Evolutionary conservation across 441 rosid species (phyloP).

Genomic region (Mallotus japonicus): DNA sequence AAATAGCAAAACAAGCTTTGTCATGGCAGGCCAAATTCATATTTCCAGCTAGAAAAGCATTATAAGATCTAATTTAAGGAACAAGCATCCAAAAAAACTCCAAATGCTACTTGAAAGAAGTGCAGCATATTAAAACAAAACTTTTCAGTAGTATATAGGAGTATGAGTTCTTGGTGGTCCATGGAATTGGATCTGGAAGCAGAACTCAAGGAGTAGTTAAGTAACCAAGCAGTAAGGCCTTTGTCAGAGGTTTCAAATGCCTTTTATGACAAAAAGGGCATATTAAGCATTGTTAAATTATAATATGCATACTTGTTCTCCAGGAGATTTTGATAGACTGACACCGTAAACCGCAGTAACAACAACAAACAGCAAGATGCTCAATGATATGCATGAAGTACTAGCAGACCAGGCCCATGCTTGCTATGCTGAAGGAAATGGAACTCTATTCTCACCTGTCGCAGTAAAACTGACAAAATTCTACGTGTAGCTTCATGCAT

Average conservation of each 20-base stretch:
- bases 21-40: neutral
- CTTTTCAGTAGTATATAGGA: no score
- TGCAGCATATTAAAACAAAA: neutral
- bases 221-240: neutral
- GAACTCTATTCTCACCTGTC: constrained; percentile 56
- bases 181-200: no score
- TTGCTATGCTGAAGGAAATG: neutral
- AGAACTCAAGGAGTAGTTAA: neutral
- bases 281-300: neutral
- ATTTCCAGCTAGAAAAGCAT: neutral
- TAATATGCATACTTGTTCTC: neutral
- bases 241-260: neutral
- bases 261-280: neutral
- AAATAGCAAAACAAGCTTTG: constrained; percentile 4
- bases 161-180: no score
- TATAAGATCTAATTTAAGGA: neutral
- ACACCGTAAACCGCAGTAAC: neutral
- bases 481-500: constrained; percentile 98
- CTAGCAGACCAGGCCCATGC: neutral
- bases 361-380: neutral
- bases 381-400: neutral
- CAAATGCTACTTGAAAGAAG: neutral
- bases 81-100: constrained; percentile 3
- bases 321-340: neutral
- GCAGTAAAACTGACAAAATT: constrained; percentile 77